A percentile compares a stretch with the other conserved stretches of the same genome.
These are phyloP conservation scores for Nidula microcarpa DNA, from an alignment of 768 basidiomycete species.

Conservation along the genomic window DNA sequence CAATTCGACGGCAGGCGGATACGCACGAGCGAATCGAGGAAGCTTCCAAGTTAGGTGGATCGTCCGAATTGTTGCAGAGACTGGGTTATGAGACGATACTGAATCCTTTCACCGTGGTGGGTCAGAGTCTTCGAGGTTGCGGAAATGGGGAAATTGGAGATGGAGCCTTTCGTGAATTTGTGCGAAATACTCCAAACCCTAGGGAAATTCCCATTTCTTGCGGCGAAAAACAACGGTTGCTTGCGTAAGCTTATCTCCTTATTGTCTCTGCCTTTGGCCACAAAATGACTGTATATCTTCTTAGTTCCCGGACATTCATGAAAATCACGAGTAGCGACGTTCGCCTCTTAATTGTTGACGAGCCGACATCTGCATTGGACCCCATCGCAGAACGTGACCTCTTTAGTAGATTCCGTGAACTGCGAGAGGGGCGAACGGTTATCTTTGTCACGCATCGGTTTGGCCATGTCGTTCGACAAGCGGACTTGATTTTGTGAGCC, in stretches of 20 bases:
- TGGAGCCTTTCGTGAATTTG: slow-evolving; percentile 23
- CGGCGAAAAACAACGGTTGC: slow-evolving; percentile 37
- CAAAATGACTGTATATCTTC: background rate
- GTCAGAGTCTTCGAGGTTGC: slow-evolving; percentile 22
- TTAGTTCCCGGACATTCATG: slow-evolving; percentile 40
- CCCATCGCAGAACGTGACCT: slow-evolving; percentile 43
- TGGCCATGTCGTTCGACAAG: slow-evolving; percentile 33
- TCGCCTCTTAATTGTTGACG: slow-evolving; percentile 48
- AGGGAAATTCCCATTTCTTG: slow-evolving; percentile 21
- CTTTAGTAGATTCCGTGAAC: slow-evolving; percentile 27
- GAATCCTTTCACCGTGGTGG: slow-evolving; percentile 21
- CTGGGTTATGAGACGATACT: slow-evolving; percentile 32
- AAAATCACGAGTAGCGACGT: slow-evolving; percentile 23
- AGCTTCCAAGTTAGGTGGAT: slow-evolving; percentile 26
- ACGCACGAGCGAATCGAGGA: slow-evolving; percentile 10
- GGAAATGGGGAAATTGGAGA: slow-evolving; percentile 19
- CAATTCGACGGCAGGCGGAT: background rate
- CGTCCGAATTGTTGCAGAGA: slow-evolving; percentile 25
- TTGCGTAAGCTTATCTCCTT: slow-evolving; percentile 27
- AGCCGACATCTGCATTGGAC: slow-evolving; percentile 48
- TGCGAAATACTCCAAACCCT: slow-evolving; percentile 9
- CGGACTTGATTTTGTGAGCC: slow-evolving; percentile 45
- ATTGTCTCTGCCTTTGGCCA: background rate
- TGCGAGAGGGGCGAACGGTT: slow-evolving; percentile 40
- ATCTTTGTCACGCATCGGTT: slow-evolving; percentile 49